Percentiles rank a stretch among this genome's conserved stretches.
These are phyloP conservation scores for Penicillium sp. DNA, from an alignment of 2,329 filamentous ascomycete genomes.

Conservation along the genomic window DNA sequence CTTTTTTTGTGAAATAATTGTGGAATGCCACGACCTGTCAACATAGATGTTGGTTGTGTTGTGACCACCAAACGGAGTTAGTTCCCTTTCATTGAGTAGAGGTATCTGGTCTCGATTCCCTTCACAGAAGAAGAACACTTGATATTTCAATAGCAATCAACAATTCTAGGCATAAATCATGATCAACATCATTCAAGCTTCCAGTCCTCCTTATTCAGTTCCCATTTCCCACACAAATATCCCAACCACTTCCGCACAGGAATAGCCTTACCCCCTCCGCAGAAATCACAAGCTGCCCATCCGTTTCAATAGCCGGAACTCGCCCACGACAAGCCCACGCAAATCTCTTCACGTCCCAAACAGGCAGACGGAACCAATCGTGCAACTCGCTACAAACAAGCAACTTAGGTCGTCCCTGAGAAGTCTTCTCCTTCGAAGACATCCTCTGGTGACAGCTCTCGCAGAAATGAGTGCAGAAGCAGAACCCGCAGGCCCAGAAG, in stretches of 20 bases:
- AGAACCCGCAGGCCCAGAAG: not conserved
- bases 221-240: not conserved
- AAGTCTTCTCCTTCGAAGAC: not conserved
- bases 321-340: not conserved
- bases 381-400: not conserved
- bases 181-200: not conserved
- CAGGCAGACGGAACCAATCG: not conserved
- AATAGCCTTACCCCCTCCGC: not conserved
- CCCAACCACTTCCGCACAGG: not conserved
- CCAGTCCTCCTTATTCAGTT: not conserved
- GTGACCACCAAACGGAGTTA: no score
- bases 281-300: not conserved
- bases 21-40: no score
- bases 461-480: slow-evolving; percentile 1
- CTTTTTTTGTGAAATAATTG: no score
- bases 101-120: no score
- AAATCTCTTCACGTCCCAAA: not conserved
- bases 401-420: not conserved
- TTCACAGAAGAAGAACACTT: no score
- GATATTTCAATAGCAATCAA: no score
- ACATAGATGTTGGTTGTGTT: no score
- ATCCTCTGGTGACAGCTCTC: not conserved
- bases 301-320: not conserved
- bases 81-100: no score
- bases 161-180: no score